phyloP scores from a whole-genome alignment of 768 basidiomycete species.

The Boletales sp. region DNA sequence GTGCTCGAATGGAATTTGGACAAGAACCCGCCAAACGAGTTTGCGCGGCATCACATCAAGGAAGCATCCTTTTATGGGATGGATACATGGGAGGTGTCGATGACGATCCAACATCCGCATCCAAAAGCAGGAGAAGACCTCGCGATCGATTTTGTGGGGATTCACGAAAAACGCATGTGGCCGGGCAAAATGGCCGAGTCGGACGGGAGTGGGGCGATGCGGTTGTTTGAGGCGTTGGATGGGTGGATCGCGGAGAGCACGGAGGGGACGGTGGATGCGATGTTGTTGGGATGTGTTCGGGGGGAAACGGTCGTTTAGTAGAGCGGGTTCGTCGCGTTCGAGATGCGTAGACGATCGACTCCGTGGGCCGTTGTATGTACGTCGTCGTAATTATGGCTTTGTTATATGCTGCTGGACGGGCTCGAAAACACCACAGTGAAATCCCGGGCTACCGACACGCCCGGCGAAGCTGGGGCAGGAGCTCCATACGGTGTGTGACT shows the following conservation, averaged over 20 bases:
- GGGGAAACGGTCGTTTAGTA: conserved; percentile 44
- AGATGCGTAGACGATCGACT: too few species aligned
- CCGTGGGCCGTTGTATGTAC: too few species aligned
- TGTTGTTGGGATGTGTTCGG: conserved; percentile 67
- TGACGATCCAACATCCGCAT: conserved; percentile 57
- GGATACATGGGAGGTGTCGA: conserved; percentile 67
- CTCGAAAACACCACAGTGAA: too few species aligned
- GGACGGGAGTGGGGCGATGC: conserved; percentile 59
- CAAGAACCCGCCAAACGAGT: conserved; percentile 70
- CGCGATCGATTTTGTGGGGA: conserved; percentile 70
- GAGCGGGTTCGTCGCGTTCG: too few species aligned
- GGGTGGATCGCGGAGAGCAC: conserved; percentile 65
- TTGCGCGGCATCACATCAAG: conserved; percentile 84
- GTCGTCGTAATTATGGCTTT: too few species aligned
- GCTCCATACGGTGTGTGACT: too few species aligned
- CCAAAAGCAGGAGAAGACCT: conserved; percentile 27
- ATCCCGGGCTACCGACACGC: too few species aligned
- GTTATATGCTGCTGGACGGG: too few species aligned
- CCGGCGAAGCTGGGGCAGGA: too few species aligned
- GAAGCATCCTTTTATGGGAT: conserved; percentile 84
- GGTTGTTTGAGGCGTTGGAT: conserved; percentile 72
- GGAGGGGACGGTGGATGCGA: conserved; percentile 61
- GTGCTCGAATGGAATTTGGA: conserved; percentile 84
- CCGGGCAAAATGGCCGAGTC: conserved; percentile 57
- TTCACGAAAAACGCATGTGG: conserved; percentile 85